Percentiles rank a stretch among this genome's conserved stretches.
phyloP scores from a whole-genome alignment of 257 asterid genomes.

The Paulownia fortunei region DNA sequence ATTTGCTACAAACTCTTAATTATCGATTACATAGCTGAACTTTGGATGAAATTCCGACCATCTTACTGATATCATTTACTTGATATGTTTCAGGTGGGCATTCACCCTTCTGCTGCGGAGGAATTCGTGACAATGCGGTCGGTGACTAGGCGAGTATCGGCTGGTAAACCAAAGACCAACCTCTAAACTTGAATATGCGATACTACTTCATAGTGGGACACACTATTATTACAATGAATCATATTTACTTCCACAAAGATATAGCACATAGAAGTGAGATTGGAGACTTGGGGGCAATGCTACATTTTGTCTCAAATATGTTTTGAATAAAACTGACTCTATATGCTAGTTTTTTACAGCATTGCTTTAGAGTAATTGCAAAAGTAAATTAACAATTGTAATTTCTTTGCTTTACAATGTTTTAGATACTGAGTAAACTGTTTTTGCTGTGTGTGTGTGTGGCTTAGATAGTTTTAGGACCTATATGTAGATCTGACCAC shows the following conservation, averaged over 20 bases:
- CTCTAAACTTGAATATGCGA: constrained; percentile 31
- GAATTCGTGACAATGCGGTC: constrained; percentile 96
- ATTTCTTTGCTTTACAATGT: not conserved
- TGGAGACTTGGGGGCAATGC: not conserved
- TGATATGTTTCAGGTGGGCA: constrained; percentile 68
- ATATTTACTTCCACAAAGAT: not conserved
- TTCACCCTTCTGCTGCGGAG: constrained; percentile 98
- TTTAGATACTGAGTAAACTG: no score
- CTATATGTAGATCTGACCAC: no score
- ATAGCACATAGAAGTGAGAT: constrained; percentile 16
- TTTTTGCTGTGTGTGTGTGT: no score
- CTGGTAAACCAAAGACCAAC: constrained; percentile 71
- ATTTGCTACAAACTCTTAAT: not conserved
- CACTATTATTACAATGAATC: not conserved
- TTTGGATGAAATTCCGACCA: not conserved
- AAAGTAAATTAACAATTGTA: not conserved
- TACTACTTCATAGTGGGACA: constrained; percentile 6
- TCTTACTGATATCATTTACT: not conserved
- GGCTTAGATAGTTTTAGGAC: no score
- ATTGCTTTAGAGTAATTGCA: not conserved
- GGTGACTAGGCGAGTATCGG: constrained; percentile 59
- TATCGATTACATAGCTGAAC: not conserved
- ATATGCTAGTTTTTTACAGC: not conserved
- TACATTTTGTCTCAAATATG: not conserved
- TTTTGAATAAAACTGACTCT: constrained; percentile 22